A percentile compares a stretch with the other conserved stretches of the same genome.
phyloP scores from a whole-genome alignment of 257 asterid species.

The Solanum sitiens region DNA sequence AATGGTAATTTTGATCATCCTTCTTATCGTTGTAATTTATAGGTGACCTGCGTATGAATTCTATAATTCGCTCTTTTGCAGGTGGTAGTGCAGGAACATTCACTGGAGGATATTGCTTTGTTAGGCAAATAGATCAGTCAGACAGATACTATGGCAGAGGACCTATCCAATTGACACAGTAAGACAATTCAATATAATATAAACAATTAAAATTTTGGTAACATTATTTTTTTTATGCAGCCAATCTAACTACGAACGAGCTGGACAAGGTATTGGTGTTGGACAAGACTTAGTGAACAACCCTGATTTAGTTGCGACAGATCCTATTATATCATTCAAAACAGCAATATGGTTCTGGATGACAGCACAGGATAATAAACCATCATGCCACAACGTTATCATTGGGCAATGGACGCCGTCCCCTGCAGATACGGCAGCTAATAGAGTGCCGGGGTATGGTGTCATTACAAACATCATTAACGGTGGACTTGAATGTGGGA shows the following conservation, averaged over 20 bases:
- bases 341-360: conserved; percentile 35
- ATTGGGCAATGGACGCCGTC: conserved; percentile 28
- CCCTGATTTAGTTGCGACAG: conserved; percentile 22
- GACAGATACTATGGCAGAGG: conserved; percentile 16
- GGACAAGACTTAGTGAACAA: conserved; percentile 14
- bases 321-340: conserved; percentile 18
- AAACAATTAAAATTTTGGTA: not conserved
- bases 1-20: not conserved
- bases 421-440: conserved; percentile 1
- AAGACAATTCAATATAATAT: not conserved
- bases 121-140: not conserved
- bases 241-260: conserved; percentile 18
- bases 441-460: conserved; percentile 13
- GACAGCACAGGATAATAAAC: conserved; percentile 23
- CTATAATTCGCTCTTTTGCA: not conserved
- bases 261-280: conserved; percentile 19
- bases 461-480: conserved; percentile 29
- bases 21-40: not conserved
- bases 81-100: conserved; percentile 14
- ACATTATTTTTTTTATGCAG: not conserved
- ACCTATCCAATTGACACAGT: conserved; percentile 14
- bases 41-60: not conserved
- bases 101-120: conserved; percentile 17
- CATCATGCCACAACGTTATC: conserved; percentile 20
- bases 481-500: conserved; percentile 19